Evolutionary conservation across 768 basidiomycete genomes (phyloP), one percentile per base, ranked within the genome.

Genomic region (Amanita molliuscula): DNA sequence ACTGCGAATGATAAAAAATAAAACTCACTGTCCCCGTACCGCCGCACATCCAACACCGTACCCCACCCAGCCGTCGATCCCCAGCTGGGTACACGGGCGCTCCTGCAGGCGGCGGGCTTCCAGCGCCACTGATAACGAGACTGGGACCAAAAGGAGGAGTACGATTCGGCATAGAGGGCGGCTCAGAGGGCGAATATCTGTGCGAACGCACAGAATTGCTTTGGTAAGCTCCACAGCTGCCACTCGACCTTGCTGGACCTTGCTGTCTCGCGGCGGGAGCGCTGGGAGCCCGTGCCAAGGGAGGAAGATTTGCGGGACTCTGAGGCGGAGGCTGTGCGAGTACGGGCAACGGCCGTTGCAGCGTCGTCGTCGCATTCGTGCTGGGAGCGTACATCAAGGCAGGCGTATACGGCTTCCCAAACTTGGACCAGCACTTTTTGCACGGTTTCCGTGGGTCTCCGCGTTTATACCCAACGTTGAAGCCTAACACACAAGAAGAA

Each of bases 391-490:
- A 48, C 74, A 9, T 70, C 55, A 49, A 18, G 4, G 38, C 48
- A 20, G 37, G 38, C 2, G 36, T 58, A 62, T 80, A 90, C 0
- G 74, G 68, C 55, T 75, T 79, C 0, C 73, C 72, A 62, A 82
- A 82, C 55, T 79, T 81, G 5, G 72, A 66, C 88, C 88, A 91
- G 66, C 89, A 91, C 50, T 75, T 76, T 51, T 71, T 69, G 59
- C 88, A 89, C 5, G 87, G 83, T 50, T 78, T 68, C 1, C 70
- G 60, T 0, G 84, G 84, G 61, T 89, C 84, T 33, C 67, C 68
- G 50, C 74, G 68, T 62, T 86, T 87, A 25, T 81, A 90, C 2
- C 88, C 88, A 0, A 75, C 78, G 61, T 91, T 90, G 34, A 69
- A 68, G 56, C 88, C 88, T 89, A 51, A 51, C 16, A 35, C 15